Conservation (phyloP, 2,329 filamentous ascomycete species). For the Neofusicoccum sp. region DNA sequence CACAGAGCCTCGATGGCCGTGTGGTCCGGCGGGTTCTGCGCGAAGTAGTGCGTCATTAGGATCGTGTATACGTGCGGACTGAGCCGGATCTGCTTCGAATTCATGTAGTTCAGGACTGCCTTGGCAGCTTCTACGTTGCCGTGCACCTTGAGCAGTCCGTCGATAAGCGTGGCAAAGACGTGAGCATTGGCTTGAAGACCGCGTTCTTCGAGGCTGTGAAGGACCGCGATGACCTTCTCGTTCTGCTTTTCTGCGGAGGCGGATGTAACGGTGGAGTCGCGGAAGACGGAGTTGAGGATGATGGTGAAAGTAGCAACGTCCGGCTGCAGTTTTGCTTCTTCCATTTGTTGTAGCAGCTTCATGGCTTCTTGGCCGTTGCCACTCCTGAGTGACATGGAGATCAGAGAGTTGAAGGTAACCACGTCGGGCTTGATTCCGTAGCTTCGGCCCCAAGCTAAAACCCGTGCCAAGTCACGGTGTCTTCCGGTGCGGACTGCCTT, state of each 20-base stretch:
- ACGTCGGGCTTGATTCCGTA: slow-evolving; percentile 49
- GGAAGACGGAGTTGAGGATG: slow-evolving; percentile 61
- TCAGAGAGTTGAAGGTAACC: slow-evolving; percentile 64
- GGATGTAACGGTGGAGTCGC: slow-evolving; percentile 45
- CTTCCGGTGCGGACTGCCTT: slow-evolving; percentile 29
- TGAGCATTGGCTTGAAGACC: not conserved
- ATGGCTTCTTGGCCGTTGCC: slow-evolving; percentile 51
- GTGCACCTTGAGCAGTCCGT: slow-evolving; percentile 56
- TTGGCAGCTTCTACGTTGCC: slow-evolving; percentile 53
- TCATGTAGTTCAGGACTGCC: slow-evolving; percentile 64
- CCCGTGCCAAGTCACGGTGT: slow-evolving; percentile 33
- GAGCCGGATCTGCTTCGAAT: slow-evolving; percentile 50
- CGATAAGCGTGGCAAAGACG: slow-evolving; percentile 67
- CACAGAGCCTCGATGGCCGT: slow-evolving; percentile 61
- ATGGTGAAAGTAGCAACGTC: slow-evolving; percentile 73
- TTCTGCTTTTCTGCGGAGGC: slow-evolving; percentile 51
- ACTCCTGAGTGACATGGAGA: slow-evolving; percentile 57
- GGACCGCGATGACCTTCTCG: slow-evolving; percentile 20
- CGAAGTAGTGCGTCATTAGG: slow-evolving; percentile 67
- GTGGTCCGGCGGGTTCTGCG: slow-evolving; percentile 59
- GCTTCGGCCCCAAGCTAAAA: slow-evolving; percentile 43
- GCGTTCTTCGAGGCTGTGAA: not conserved
- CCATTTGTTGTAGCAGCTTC: slow-evolving; percentile 60
- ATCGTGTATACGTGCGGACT: slow-evolving; percentile 71
- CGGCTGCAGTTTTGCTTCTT: slow-evolving; percentile 52